Conservation (phyloP, 768 basidiomycete genomes). For the Russula ochroleuca region DNA sequence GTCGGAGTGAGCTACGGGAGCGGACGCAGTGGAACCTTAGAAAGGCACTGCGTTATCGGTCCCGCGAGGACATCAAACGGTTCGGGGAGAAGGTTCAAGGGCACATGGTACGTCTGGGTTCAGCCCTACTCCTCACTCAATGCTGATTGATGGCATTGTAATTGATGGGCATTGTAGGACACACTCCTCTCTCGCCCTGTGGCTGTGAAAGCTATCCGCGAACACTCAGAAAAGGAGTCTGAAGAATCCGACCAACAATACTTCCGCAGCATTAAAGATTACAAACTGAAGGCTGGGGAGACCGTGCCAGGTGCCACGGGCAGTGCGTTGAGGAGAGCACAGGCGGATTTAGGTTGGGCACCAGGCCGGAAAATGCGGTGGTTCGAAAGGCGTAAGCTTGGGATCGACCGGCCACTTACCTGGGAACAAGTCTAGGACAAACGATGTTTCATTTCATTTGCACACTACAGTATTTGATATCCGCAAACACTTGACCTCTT, state of each 20-base stretch:
- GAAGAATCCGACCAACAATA: slow-evolving; percentile 23
- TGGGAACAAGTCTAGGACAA: slow-evolving; percentile 23
- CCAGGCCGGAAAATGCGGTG: slow-evolving; percentile 25
- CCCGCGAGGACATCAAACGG: slow-evolving; percentile 42
- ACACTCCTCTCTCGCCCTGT: slow-evolving; percentile 27
- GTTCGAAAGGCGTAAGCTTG: slow-evolving; percentile 28
- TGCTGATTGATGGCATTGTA: too few relatives aligned
- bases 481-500: neutral
- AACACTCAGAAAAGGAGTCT: slow-evolving; percentile 10
- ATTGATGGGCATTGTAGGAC: slow-evolving; percentile 15
- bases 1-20: slow-evolving; percentile 48
- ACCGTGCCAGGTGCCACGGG: slow-evolving; percentile 25
- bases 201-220: slow-evolving; percentile 24
- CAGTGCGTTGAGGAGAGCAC: slow-evolving; percentile 23
- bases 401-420: slow-evolving; percentile 24
- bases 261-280: slow-evolving; percentile 27
- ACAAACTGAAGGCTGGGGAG: slow-evolving; percentile 27
- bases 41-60: slow-evolving; percentile 63
- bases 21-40: slow-evolving; percentile 72
- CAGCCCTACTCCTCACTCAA: too few relatives aligned
- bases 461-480: neutral
- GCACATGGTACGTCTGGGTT: slow-evolving; percentile 54
- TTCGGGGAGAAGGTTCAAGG: slow-evolving; percentile 54
- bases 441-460: neutral
- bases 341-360: slow-evolving; percentile 25